These are phyloP conservation scores for Dysphania ambrosioides DNA, from an alignment of 148 eudicot species.

Conservation along the genomic window DNA sequence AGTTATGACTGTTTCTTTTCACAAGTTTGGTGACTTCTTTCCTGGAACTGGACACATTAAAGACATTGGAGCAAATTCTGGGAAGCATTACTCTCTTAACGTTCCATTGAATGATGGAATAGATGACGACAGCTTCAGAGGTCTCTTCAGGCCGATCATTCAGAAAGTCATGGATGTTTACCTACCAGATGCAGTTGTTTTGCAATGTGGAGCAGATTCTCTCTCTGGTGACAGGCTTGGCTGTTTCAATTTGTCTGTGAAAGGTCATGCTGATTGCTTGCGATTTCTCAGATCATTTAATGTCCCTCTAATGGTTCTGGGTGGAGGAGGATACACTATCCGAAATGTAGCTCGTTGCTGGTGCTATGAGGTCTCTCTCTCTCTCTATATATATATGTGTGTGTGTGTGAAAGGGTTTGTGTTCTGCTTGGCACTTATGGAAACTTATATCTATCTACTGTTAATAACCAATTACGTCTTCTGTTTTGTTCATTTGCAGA, in stretches of 20 bases:
- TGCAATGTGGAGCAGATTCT: constrained; percentile 97
- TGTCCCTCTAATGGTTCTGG: constrained; percentile 91
- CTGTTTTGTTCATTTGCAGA: constrained; percentile 40
- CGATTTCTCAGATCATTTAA: constrained; percentile 84
- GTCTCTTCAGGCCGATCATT: constrained; percentile 73
- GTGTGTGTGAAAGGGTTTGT: not conserved
- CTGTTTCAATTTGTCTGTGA: constrained; percentile 87
- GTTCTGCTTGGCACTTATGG: not conserved
- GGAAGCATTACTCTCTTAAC: constrained; percentile 83
- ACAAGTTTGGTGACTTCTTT: constrained; percentile 90
- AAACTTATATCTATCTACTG: not conserved
- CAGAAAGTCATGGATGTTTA: constrained; percentile 90
- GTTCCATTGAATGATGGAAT: constrained; percentile 92
- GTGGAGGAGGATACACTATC: constrained; percentile 94
- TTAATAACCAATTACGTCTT: constrained; percentile 1
- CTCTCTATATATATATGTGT: constrained; percentile 1
- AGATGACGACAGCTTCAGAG: constrained; percentile 72
- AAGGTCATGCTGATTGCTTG: constrained; percentile 94
- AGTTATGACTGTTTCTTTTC: constrained; percentile 97
- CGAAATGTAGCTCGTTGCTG: constrained; percentile 98
- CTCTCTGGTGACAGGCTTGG: constrained; percentile 92
- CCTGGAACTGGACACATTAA: constrained; percentile 93
- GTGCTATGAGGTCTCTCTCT: constrained; percentile 83
- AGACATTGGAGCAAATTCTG: constrained; percentile 62
- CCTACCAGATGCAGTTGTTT: constrained; percentile 90